These are phyloP conservation scores for Hevea brasiliensis DNA, from an alignment of 345 rosid genomes.

Conservation along the genomic window DNA sequence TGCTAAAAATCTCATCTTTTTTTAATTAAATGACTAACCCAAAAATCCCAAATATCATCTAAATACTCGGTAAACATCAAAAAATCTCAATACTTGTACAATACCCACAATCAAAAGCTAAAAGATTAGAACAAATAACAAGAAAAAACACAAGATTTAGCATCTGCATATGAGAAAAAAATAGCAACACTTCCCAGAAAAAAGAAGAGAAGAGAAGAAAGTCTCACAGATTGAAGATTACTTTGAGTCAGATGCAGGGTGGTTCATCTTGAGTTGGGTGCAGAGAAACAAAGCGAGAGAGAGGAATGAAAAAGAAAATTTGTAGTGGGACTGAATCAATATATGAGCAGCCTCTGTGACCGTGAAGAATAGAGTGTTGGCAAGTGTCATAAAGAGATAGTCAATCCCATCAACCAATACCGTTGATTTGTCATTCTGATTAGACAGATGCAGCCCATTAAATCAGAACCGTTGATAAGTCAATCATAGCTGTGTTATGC, in stretches of 20 bases:
- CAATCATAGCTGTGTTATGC: not conserved
- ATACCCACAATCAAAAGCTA: constrained; percentile 16
- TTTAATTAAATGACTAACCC: constrained; percentile 14
- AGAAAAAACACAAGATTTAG: constrained; percentile 3
- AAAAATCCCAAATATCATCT: constrained; percentile 21
- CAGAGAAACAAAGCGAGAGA: constrained; percentile 1
- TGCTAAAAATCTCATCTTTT: constrained; percentile 4
- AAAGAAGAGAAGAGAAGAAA: constrained; percentile 2
- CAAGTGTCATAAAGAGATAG: not conserved
- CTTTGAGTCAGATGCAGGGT: constrained; percentile 11
- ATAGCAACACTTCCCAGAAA: not conserved
- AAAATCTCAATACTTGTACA: constrained; percentile 15
- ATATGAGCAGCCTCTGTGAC: constrained; percentile 15
- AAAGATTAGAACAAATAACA: constrained; percentile 2
- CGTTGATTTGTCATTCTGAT: constrained; percentile 13
- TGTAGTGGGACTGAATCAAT: not conserved
- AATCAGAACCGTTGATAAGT: constrained; percentile 31
- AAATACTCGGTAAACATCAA: constrained; percentile 1
- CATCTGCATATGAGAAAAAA: not conserved
- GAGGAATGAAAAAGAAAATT: constrained; percentile 7
- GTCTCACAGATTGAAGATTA: constrained; percentile 33
- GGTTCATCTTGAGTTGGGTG: constrained; percentile 16
- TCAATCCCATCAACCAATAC: constrained; percentile 25
- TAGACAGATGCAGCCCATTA: not conserved
- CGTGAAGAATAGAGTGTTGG: not conserved